Evolutionary conservation across 257 asterid species (phyloP).

Genomic region (Gentiana macrophylla): DNA sequence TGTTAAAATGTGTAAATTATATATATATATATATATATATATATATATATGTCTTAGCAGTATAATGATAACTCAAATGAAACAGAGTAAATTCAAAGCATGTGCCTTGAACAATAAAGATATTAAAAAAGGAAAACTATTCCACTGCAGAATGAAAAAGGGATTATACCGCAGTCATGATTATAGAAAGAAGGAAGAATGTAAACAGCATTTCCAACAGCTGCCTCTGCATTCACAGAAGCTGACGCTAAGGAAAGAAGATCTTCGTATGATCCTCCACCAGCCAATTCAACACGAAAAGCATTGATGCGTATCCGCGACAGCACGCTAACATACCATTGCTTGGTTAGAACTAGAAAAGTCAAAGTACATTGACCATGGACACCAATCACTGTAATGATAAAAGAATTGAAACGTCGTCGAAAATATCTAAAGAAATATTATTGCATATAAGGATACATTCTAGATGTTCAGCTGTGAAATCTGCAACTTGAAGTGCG

Average conservation of each 20-base stretch:
- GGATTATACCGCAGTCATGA: conserved; percentile 73
- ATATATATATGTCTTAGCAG: no score
- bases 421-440: neutral
- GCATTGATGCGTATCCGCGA: conserved; percentile 83
- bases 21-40: neutral
- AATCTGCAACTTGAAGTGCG: conserved; percentile 37
- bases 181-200: conserved; percentile 82
- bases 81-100: neutral
- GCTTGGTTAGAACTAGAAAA: conserved; percentile 61
- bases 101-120: neutral
- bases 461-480: conserved; percentile 32
- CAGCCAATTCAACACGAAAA: conserved; percentile 65
- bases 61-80: no score
- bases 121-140: conserved; percentile 3
- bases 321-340: conserved; percentile 64
- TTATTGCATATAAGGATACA: conserved; percentile 48
- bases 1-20: neutral
- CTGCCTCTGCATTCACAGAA: conserved; percentile 63
- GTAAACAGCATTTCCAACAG: conserved; percentile 79
- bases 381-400: neutral
- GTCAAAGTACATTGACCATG: conserved; percentile 25
- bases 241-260: conserved; percentile 74
- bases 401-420: neutral
- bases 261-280: conserved; percentile 57
- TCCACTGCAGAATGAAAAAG: conserved; percentile 10